These are phyloP conservation scores for Phaseolus coccineus DNA, from an alignment of 331 rosid genomes.

Conservation along the genomic window DNA sequence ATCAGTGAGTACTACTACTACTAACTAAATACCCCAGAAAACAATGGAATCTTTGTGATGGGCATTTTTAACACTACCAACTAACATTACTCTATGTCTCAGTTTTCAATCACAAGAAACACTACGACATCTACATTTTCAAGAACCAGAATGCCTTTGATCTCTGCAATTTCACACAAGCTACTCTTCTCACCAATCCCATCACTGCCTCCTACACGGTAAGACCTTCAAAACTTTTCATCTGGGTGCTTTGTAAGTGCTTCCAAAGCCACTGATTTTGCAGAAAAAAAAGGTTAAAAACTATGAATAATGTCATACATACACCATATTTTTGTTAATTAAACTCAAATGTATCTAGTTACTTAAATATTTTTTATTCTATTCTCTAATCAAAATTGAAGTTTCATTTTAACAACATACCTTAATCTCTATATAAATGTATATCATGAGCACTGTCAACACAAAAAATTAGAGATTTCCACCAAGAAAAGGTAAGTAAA, in stretches of 20 bases:
- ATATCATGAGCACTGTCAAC: background rate
- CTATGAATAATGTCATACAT: background rate
- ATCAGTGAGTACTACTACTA: slow-evolving; percentile 55
- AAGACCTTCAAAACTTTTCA: slow-evolving; percentile 15
- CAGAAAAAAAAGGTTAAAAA: background rate
- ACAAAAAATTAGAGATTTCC: background rate
- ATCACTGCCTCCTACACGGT: slow-evolving; percentile 64
- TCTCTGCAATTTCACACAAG: slow-evolving; percentile 72
- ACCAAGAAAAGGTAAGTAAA: background rate
- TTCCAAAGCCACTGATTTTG: background rate
- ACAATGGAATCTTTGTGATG: background rate
- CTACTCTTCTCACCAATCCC: slow-evolving; percentile 73
- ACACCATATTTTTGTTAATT: background rate
- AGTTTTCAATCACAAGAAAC: slow-evolving; percentile 75
- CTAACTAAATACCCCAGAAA: background rate
- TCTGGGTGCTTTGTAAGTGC: background rate
- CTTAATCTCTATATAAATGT: background rate
- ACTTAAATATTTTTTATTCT: background rate
- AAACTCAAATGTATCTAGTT: background rate
- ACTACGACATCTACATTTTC: slow-evolving; percentile 78
- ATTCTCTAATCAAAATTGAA: background rate
- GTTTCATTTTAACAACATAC: no score
- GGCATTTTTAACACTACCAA: background rate
- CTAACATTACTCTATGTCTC: slow-evolving; percentile 29
- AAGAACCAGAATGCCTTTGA: slow-evolving; percentile 68